phyloP scores from a whole-genome alignment of 225 moss, liverwort and hornwort species.

The Physcomitrellopsis africana region DNA sequence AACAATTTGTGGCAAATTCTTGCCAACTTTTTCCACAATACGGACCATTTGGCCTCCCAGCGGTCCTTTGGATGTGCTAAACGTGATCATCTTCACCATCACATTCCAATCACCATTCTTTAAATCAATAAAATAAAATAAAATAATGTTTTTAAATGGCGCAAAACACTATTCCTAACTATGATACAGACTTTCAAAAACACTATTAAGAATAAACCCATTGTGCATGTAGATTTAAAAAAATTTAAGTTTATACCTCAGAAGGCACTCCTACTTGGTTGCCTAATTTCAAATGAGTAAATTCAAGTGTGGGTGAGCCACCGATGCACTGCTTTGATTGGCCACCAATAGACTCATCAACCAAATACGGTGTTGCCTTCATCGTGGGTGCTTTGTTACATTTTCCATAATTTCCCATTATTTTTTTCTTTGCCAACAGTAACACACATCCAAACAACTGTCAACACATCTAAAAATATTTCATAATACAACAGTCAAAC shows the following conservation, averaged over 20 bases:
- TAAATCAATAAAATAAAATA: background rate
- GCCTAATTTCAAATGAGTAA: slow-evolving; percentile 40
- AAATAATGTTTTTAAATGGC: too few species aligned
- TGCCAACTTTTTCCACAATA: slow-evolving; percentile 44
- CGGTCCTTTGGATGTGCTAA: slow-evolving; percentile 29
- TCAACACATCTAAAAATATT: background rate
- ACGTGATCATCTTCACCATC: slow-evolving; percentile 32
- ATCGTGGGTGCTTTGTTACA: slow-evolving; percentile 20
- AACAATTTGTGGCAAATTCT: slow-evolving; percentile 43
- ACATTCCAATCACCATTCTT: background rate
- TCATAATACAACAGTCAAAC: too few species aligned
- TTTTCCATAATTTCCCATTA: slow-evolving; percentile 41
- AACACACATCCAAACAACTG: too few species aligned
- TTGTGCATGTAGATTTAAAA: too few species aligned
- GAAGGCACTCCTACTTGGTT: slow-evolving; percentile 17
- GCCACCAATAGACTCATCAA: background rate
- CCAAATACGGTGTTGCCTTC: background rate
- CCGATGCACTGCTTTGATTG: background rate
- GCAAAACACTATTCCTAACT: too few species aligned
- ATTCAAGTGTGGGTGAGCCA: slow-evolving; percentile 25
- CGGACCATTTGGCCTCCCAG: slow-evolving; percentile 35
- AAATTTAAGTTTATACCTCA: slow-evolving; percentile 23
- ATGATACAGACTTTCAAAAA: too few species aligned
- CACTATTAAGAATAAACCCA: too few species aligned
- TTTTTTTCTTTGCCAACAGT: slow-evolving; percentile 22